A percentile compares a stretch with the other conserved stretches of the same genome.
These are phyloP conservation scores for Phytophthora kernoviae DNA, from an alignment of 352 stramenopile species.

Conservation along the genomic window DNA sequence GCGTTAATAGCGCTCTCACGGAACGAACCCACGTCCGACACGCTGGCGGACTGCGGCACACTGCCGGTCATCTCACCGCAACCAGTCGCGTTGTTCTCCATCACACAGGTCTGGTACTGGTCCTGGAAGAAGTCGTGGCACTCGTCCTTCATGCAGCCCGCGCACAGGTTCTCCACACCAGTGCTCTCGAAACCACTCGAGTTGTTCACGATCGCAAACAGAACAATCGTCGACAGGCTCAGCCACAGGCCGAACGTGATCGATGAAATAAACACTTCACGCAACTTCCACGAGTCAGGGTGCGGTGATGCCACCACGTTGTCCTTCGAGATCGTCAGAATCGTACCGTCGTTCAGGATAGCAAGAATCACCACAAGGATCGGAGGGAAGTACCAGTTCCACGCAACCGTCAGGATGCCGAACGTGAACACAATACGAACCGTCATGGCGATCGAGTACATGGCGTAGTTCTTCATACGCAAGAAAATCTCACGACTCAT, in stretches of 20 bases:
- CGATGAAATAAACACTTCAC: constrained; percentile 71
- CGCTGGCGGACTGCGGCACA: constrained; percentile 42
- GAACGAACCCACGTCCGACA: constrained; percentile 44
- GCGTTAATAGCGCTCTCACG: constrained; percentile 38
- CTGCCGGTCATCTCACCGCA: constrained; percentile 70
- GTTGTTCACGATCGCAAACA: constrained; percentile 69
- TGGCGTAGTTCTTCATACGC: constrained; percentile 92
- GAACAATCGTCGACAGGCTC: constrained; percentile 62
- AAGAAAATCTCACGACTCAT: constrained; percentile 91
- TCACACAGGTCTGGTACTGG: constrained; percentile 56
- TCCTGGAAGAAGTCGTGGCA: constrained; percentile 67
- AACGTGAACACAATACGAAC: constrained; percentile 90
- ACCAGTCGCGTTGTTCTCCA: constrained; percentile 45
- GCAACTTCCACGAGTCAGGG: constrained; percentile 76
- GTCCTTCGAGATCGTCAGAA: constrained; percentile 83
- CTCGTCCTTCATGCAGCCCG: constrained; percentile 56
- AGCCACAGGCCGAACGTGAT: constrained; percentile 75
- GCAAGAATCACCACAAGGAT: constrained; percentile 91
- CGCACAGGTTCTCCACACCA: constrained; percentile 70
- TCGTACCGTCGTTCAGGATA: constrained; percentile 91
- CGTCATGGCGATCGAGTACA: constrained; percentile 92
- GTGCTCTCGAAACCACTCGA: constrained; percentile 54
- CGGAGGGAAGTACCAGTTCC: constrained; percentile 89
- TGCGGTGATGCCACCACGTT: constrained; percentile 67
- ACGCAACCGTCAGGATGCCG: constrained; percentile 86